Conservation (phyloP, 306 rosid genomes). For the Abrus pulchellus region DNA sequence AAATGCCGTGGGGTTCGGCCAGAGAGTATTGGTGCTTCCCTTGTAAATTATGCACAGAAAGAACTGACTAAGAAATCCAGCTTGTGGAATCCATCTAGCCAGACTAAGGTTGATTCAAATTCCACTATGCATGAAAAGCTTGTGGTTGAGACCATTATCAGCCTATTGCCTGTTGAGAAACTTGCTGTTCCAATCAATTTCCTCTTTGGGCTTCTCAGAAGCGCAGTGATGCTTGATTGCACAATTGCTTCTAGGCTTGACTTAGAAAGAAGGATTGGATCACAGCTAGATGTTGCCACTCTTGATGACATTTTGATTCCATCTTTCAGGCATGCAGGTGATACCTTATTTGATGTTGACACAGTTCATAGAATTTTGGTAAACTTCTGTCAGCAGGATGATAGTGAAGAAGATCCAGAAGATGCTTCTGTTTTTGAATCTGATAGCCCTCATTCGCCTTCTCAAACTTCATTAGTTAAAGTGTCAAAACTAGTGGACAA, state of each 20-base stretch:
- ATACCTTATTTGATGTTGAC: conserved; percentile 96
- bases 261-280: conserved; percentile 94
- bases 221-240: conserved; percentile 92
- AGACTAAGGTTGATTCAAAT: conserved; percentile 74
- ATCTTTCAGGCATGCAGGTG: conserved; percentile 85
- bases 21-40: conserved; percentile 90
- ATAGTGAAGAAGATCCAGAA: conserved; percentile 91
- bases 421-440: conserved; percentile 90
- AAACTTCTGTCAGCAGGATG: conserved; percentile 94
- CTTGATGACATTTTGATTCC: conserved; percentile 97
- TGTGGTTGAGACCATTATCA: conserved; percentile 86
- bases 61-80: conserved; percentile 87
- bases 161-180: conserved; percentile 93
- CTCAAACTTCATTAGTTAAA: conserved; percentile 82
- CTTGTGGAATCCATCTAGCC: conserved; percentile 83
- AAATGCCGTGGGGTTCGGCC: conserved; percentile 98
- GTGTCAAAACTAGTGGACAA: conserved; percentile 90
- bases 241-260: conserved; percentile 80
- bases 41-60: conserved; percentile 87
- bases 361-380: conserved; percentile 94
- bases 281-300: conserved; percentile 89
- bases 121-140: conserved; percentile 76
- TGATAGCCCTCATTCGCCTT: conserved; percentile 87
- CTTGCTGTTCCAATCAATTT: conserved; percentile 86
- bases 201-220: conserved; percentile 89